These are phyloP conservation scores for Exophiala lecanii-corni DNA, from an alignment of 2,329 filamentous ascomycete genomes.

Conservation along the genomic window DNA sequence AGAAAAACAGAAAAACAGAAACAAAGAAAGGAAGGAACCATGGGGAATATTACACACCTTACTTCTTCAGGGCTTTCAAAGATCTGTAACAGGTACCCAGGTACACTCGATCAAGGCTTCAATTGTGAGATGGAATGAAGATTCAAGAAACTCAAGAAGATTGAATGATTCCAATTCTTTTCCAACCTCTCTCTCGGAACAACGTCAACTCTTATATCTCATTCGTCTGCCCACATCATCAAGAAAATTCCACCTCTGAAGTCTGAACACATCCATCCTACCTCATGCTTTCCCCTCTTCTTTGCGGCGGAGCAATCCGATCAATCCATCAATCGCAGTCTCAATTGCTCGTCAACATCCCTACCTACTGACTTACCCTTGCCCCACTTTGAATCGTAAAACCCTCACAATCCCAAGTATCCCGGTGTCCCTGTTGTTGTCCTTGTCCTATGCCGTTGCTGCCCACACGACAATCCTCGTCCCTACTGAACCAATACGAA, in stretches of 20 bases:
- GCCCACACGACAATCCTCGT: too few relatives aligned
- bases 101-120: not conserved
- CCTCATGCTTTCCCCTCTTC: constrained; percentile 4
- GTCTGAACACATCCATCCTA: too few relatives aligned
- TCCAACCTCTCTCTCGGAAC: constrained; percentile 8
- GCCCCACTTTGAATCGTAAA: too few relatives aligned
- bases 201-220: constrained; percentile 14
- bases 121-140: constrained; percentile 1
- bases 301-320: constrained; percentile 7
- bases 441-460: too few relatives aligned
- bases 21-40: not conserved
- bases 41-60: constrained; percentile 10
- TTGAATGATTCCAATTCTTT: not conserved
- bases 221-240: too few relatives aligned
- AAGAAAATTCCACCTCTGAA: too few relatives aligned
- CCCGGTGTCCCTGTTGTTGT: too few relatives aligned
- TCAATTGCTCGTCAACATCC: not conserved
- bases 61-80: not conserved
- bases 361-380: constrained; percentile 3
- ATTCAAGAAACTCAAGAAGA: not conserved
- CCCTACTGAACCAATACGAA: too few relatives aligned
- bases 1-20: not conserved
- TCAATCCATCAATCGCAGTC: constrained; percentile 3
- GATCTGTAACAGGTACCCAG: too few relatives aligned
- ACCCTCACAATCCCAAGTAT: too few relatives aligned